phyloP scores from a whole-genome alignment of 768 basidiomycete species.

The Sistotremastrum niveocremeum region DNA sequence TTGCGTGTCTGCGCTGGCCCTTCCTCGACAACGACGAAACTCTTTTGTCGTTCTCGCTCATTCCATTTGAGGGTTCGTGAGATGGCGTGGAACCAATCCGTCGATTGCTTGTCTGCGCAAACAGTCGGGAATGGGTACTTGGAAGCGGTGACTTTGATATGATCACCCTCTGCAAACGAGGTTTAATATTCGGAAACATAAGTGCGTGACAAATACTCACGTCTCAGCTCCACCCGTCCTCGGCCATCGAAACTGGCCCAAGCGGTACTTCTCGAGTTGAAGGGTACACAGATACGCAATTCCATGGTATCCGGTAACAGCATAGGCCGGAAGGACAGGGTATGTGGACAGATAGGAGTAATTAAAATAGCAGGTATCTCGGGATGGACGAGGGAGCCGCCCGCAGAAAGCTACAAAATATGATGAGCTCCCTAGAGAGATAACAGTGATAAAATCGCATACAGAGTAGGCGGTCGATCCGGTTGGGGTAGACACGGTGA shows the following conservation, averaged over 20 bases:
- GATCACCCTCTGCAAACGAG: constrained; percentile 74
- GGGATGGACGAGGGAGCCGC: constrained; percentile 94
- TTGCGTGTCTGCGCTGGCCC: constrained; percentile 32
- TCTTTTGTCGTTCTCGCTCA: constrained; percentile 95
- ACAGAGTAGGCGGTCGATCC: constrained; percentile 98
- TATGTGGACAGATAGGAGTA: constrained; percentile 97
- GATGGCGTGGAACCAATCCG: constrained; percentile 98
- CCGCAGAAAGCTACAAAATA: constrained; percentile 64
- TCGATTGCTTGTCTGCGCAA: constrained; percentile 93
- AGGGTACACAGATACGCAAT: constrained; percentile 95
- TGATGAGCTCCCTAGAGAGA: constrained; percentile 6
- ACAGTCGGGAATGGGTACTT: constrained; percentile 98
- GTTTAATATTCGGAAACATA: constrained; percentile 6
- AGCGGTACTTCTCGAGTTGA: constrained; percentile 93
- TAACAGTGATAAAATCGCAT: constrained; percentile 16
- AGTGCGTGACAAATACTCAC: constrained; percentile 35
- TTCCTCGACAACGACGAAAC: constrained; percentile 96
- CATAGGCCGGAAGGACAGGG: constrained; percentile 97
- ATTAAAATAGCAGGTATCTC: constrained; percentile 95
- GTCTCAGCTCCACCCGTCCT: constrained; percentile 89
- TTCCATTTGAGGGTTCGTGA: constrained; percentile 98
- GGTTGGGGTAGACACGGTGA: constrained; percentile 90
- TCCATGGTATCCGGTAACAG: constrained; percentile 98
- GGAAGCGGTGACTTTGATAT: constrained; percentile 95
- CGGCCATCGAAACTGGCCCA: constrained; percentile 99